A percentile compares a stretch with the other conserved stretches of the same genome.
These are phyloP conservation scores for Botrytis medusae DNA, from an alignment of 2,329 filamentous ascomycete species.

Conservation along the genomic window DNA sequence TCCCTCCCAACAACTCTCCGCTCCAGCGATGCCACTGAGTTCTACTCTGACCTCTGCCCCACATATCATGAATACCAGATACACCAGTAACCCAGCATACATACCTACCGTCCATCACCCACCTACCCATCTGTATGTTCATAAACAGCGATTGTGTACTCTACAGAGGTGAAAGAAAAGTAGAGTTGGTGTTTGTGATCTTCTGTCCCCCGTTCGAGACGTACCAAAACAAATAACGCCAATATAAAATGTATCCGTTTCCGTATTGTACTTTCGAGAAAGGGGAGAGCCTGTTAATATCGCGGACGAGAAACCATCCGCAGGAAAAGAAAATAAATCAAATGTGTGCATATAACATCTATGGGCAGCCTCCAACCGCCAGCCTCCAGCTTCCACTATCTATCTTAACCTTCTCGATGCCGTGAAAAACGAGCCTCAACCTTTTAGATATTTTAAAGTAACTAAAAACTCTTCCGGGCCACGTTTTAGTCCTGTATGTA, in stretches of 20 bases:
- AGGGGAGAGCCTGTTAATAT: background rate
- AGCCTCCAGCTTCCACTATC: background rate
- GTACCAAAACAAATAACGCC: slow-evolving; percentile 14
- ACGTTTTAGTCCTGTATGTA: background rate
- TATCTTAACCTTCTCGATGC: slow-evolving; percentile 13
- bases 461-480: background rate
- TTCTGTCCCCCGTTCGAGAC: background rate
- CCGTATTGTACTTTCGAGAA: background rate
- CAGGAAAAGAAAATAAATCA: slow-evolving; percentile 14
- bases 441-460: background rate
- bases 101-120: background rate
- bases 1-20: background rate
- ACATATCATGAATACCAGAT: background rate
- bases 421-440: background rate
- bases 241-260: slow-evolving; percentile 14
- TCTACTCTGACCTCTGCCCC: background rate
- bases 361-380: background rate
- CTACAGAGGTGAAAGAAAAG: slow-evolving; percentile 1
- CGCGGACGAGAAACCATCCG: background rate
- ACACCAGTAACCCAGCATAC: background rate
- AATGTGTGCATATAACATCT: slow-evolving; percentile 9
- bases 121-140: background rate
- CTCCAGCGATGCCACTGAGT: background rate
- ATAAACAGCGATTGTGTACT: background rate
- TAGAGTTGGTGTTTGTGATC: background rate